Conservation (phyloP, 1,284 basidiomycete genomes). For the Ceraceosorus guamensis region DNA sequence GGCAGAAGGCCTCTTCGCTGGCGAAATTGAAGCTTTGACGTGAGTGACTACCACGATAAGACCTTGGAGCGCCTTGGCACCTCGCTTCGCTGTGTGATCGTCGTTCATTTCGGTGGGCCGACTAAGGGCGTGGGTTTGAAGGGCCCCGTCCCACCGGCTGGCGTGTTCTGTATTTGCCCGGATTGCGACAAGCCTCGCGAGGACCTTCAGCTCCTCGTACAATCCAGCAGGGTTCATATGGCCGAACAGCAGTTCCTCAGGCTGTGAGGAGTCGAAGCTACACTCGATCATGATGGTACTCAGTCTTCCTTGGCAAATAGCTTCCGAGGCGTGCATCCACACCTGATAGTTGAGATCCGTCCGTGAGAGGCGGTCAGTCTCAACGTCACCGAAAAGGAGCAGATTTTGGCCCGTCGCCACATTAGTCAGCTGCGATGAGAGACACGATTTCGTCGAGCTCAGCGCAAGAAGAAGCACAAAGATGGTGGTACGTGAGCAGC, state of each 20-base stretch:
- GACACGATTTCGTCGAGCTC: constrained; percentile 41
- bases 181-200: constrained; percentile 11
- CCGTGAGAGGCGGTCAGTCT: constrained; percentile 36
- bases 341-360: constrained; percentile 28
- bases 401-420: constrained; percentile 33
- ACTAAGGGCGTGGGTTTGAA: too few relatives aligned
- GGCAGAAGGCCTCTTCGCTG: constrained; percentile 3
- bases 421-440: constrained; percentile 20
- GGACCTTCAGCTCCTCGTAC: constrained; percentile 31
- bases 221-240: constrained; percentile 36
- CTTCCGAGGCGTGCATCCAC: constrained; percentile 35
- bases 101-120: too few relatives aligned
- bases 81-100: too few relatives aligned
- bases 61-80: constrained; percentile 14
- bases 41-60: constrained; percentile 35
- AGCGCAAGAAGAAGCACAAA: constrained; percentile 25
- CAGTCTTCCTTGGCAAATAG: constrained; percentile 30
- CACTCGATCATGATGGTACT: constrained; percentile 41
- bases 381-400: constrained; percentile 45
- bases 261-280: constrained; percentile 35
- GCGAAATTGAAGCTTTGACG: constrained; percentile 25
- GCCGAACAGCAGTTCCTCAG: constrained; percentile 36
- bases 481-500: constrained; percentile 7
- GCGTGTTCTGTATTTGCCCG: too few relatives aligned
- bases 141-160: too few relatives aligned